Base-by-base conservation (phyloP, 352 stramenopile genomes). In the Phytophthora agathidicida region DNA sequence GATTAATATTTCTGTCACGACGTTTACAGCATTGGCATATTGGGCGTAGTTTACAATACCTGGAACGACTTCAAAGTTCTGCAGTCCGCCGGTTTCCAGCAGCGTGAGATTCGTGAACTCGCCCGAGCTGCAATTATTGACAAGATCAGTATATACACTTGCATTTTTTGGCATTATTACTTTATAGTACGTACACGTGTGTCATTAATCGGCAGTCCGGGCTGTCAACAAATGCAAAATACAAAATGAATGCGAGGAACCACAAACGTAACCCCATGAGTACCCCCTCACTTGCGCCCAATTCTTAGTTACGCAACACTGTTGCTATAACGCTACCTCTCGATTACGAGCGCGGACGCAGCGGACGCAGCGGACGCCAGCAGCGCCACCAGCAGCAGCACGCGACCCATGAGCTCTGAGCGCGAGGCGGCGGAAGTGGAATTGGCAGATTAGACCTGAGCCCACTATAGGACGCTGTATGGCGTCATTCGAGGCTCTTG, bases 71-170 rank as follows among this genome's bases (percentile, higher is more conserved):
- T 84, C 55, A 3, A 65, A 63, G 23, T 62, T 44, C 23, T 59
- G 43, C 38, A 91, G 39, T 7, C 36, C 38, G 10, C 62, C 53
- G 31, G 69, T 48, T 20, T 79, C 63, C 20, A 93, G 55, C 32
- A 73, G 27, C 20, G 75, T 77, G 7, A 65, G 43, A 64, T 90
- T 87, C 11, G 83, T 91, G 52, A 93, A 93, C 55, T 93, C 83
- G 19, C 80, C 77, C 0, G 83, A 89, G 5, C 80, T 90, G 39
- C 9, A 52, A 35, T 23, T 27, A 23, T 19, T 59, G 28, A 51
- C 5, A 31, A n/a, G 13, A n/a, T 26, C 13, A 43, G 13, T 9
- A 27, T 26, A 26, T 14, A n/a, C n/a, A n/a, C n/a, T n/a, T n/a
- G n/a, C n/a, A n/a, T n/a, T 36, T 23, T 48, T 30, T 7, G 3